A percentile compares a stretch with the other conserved stretches of the same genome.
phyloP scores from a whole-genome alignment of 2,329 filamentous ascomycete species.

The Cladobotryum protrusum region DNA sequence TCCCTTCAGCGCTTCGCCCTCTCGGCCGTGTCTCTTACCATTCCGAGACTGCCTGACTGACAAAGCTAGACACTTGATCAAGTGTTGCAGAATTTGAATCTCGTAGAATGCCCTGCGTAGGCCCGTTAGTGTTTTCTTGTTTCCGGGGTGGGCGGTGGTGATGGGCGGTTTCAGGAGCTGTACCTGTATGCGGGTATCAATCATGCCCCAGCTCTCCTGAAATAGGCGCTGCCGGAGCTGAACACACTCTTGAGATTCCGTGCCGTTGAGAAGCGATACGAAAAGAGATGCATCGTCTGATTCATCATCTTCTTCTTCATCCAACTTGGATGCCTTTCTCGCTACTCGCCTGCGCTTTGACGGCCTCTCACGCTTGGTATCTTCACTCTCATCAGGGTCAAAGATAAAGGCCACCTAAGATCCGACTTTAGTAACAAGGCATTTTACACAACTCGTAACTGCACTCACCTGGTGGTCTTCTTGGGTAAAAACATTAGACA shows the following conservation, averaged over 20 bases:
- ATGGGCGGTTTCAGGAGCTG: neutral
- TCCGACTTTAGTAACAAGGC: neutral
- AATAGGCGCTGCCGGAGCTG: constrained; percentile 54
- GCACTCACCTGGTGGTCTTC: constrained; percentile 39
- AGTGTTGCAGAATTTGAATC: constrained; percentile 57
- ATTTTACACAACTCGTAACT: constrained; percentile 12
- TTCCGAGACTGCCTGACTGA: constrained; percentile 33
- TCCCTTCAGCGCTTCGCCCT: no score
- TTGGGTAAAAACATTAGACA: constrained; percentile 24
- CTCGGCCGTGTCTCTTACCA: constrained; percentile 22
- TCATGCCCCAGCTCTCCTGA: constrained; percentile 55
- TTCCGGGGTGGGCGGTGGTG: no score
- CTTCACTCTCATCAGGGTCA: constrained; percentile 40
- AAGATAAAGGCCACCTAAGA: constrained; percentile 57
- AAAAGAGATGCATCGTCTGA: constrained; percentile 30
- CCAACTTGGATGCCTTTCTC: constrained; percentile 28
- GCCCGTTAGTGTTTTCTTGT: neutral
- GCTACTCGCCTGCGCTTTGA: constrained; percentile 53
- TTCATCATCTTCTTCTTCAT: constrained; percentile 10
- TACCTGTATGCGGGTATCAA: constrained; percentile 57
- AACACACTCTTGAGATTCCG: constrained; percentile 44
- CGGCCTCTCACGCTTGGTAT: constrained; percentile 32
- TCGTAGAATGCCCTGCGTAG: constrained; percentile 45
- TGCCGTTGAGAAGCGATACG: constrained; percentile 47
- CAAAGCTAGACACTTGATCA: constrained; percentile 51